These are phyloP conservation scores for Piper betle DNA, from an alignment of 164 flowering plant species.

Conservation along the genomic window DNA sequence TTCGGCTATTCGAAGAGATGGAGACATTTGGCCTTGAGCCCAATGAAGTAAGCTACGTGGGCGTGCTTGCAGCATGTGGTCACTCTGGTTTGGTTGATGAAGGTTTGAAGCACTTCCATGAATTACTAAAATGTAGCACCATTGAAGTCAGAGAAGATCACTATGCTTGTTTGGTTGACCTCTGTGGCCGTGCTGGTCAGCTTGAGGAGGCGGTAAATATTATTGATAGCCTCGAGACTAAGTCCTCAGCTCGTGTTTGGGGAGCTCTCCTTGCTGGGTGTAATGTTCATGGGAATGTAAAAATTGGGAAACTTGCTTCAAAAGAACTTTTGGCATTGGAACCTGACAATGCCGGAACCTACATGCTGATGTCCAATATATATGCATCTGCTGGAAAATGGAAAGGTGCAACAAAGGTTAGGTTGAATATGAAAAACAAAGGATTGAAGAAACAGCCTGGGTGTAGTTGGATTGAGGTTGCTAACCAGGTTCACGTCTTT, in stretches of 20 bases:
- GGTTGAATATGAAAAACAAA: conserved; percentile 9
- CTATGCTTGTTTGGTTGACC: conserved; percentile 12
- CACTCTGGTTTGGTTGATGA: conserved; percentile 11
- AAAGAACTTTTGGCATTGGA: conserved; percentile 10
- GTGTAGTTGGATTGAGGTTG: conserved; percentile 14
- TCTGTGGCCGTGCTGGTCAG: conserved; percentile 11
- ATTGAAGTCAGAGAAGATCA: conserved; percentile 10
- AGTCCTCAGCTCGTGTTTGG: conserved; percentile 7
- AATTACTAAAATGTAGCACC: conserved; percentile 1
- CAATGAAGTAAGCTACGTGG: conserved; percentile 14
- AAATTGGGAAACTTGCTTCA: conserved; percentile 8
- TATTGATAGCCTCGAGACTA: conserved; percentile 2
- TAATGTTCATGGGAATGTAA: conserved; percentile 11
- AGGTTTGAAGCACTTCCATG: conserved; percentile 5
- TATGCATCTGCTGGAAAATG: conserved; percentile 12
- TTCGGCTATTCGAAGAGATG: conserved; percentile 7
- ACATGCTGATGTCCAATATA: conserved; percentile 7
- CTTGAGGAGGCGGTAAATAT: conserved; percentile 11
- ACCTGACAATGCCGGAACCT: conserved; percentile 10
- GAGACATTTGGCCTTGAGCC: conserved; percentile 3
- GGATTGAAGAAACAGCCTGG: conserved; percentile 13
- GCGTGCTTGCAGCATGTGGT: conserved; percentile 9
- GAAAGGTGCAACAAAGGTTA: conserved; percentile 11
- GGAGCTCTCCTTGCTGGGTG: conserved; percentile 11
- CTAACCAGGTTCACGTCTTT: conserved; percentile 11